Evolutionary conservation across 805 yeast species (phyloP).

Genomic region (Kluyveromyces wickerhamii): DNA sequence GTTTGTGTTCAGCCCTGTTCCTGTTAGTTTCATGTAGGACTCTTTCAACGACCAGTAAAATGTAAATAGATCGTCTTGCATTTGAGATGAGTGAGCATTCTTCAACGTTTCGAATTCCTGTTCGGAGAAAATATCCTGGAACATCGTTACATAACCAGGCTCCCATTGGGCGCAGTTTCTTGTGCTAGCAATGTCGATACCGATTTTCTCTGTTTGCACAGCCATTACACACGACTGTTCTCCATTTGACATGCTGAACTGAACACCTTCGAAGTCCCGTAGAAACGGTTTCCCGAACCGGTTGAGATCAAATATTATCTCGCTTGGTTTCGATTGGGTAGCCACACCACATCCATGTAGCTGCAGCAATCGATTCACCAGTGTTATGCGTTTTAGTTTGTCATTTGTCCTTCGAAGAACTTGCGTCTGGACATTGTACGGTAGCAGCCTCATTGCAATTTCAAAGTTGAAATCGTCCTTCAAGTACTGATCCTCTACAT

Average conservation of each 20-base stretch:
- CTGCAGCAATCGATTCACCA: slow-evolving; percentile 42
- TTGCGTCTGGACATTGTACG: slow-evolving; percentile 35
- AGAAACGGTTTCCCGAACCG: slow-evolving; percentile 53
- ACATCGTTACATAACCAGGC: slow-evolving; percentile 30
- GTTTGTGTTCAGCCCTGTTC: slow-evolving; percentile 46
- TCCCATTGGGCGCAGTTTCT: slow-evolving; percentile 20
- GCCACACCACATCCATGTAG: slow-evolving; percentile 34
- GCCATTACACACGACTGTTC: slow-evolving; percentile 41
- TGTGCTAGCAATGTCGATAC: slow-evolving; percentile 41
- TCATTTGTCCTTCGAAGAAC: slow-evolving; percentile 35
- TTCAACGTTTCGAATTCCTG: slow-evolving; percentile 31
- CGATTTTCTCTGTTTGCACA: slow-evolving; percentile 33
- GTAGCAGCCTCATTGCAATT: slow-evolving; percentile 37
- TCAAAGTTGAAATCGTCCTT: slow-evolving; percentile 38
- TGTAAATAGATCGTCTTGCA: slow-evolving; percentile 35
- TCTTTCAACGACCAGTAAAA: slow-evolving; percentile 77
- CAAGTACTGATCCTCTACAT: slow-evolving; percentile 11
- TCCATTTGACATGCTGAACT: slow-evolving; percentile 58
- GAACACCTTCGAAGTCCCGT: slow-evolving; percentile 16
- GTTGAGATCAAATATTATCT: slow-evolving; percentile 27
- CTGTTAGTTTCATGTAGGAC: slow-evolving; percentile 59
- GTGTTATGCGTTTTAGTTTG: slow-evolving; percentile 30
- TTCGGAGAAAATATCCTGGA: slow-evolving; percentile 35
- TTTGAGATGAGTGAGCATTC: slow-evolving; percentile 9
- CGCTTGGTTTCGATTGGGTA: slow-evolving; percentile 9